Base-by-base conservation (phyloP, 495 filamentous ascomycete species). In the Cryomyces minteri region DNA sequence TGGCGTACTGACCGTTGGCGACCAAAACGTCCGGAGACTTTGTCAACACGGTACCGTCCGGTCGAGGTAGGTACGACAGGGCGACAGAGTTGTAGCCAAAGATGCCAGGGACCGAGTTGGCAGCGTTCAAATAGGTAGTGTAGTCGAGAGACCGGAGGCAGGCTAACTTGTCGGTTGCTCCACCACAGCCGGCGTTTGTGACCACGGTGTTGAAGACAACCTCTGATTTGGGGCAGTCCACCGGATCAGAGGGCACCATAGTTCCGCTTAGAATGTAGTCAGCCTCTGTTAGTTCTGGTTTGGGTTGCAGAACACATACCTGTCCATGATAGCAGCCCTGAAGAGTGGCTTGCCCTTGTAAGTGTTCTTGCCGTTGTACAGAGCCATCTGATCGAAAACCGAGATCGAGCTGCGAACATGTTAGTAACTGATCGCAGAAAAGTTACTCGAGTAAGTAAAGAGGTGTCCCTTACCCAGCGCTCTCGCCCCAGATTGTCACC, bases 401-500 rank as follows among this genome's bases (percentile, higher is more conserved):
- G 81, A 25, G 18, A 25, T 25, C 18, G 18, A 25, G 18, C 18
- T 25, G 18, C 1, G 2, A 25, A 25, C 18, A 25, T 2, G 18
- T 25, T 25, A 2, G 18, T 25, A 25, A 2, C 18, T 25, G 18
- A 25, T 25, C 18, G 18, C 18, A 25, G 1, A 25, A 25, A 25
- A 25, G 18, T 25, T 25, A 25, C 18, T 25, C 18, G 18, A 25
- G 2, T 2, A 25, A 25, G n/a, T 2, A 25, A 25, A 25, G 18
- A 25, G 2, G 18, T 25, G 18, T 25, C 2, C 18, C 18, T 25
- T 25, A 25, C 18, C 53, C 54, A 6, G 54, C 80, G 3, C 74
- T 80, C 54, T 83, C 76, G 38, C 79, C 81, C 72, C 78, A 82
- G 44, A 84, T 78, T 12, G 77, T 82, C 10, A 84, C 80, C 41